Percentiles rank a stretch among this genome's conserved stretches.
phyloP scores from a whole-genome alignment of 345 rosid species.

The Gossypium anomalum region DNA sequence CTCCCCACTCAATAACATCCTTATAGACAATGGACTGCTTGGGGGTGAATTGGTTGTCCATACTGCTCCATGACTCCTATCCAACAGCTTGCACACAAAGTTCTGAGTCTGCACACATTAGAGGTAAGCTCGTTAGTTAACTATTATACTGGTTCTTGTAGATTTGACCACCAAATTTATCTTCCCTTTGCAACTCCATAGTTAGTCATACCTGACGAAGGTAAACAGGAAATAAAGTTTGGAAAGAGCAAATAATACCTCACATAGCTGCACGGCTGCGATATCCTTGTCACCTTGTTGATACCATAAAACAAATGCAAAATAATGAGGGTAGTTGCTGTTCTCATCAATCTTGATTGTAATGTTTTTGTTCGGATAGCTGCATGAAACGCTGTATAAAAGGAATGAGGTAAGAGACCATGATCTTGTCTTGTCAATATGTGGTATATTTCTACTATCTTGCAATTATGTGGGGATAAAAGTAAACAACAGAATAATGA shows the following conservation, averaged over 20 bases:
- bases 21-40: slow-evolving; percentile 47
- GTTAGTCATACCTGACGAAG: neutral
- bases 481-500: neutral
- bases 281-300: slow-evolving; percentile 69
- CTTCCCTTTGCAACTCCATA: neutral
- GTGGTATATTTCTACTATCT: neutral
- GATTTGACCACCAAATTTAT: neutral
- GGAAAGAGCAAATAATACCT: slow-evolving; percentile 33
- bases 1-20: slow-evolving; percentile 55
- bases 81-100: slow-evolving; percentile 35
- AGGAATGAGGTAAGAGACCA: neutral
- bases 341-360: slow-evolving; percentile 63
- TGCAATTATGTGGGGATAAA: neutral
- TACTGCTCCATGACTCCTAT: slow-evolving; percentile 23
- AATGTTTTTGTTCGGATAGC: slow-evolving; percentile 53
- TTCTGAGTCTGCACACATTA: slow-evolving; percentile 41
- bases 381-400: slow-evolving; percentile 53
- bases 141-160: neutral
- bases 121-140: neutral
- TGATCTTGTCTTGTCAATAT: slow-evolving; percentile 3
- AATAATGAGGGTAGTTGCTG: slow-evolving; percentile 58
- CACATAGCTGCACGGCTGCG: slow-evolving; percentile 68
- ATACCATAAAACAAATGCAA: slow-evolving; percentile 56
- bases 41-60: slow-evolving; percentile 51
- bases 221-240: neutral